phyloP scores from a whole-genome alignment of 352 stramenopile species.

The Phytophthora nicotianae region DNA sequence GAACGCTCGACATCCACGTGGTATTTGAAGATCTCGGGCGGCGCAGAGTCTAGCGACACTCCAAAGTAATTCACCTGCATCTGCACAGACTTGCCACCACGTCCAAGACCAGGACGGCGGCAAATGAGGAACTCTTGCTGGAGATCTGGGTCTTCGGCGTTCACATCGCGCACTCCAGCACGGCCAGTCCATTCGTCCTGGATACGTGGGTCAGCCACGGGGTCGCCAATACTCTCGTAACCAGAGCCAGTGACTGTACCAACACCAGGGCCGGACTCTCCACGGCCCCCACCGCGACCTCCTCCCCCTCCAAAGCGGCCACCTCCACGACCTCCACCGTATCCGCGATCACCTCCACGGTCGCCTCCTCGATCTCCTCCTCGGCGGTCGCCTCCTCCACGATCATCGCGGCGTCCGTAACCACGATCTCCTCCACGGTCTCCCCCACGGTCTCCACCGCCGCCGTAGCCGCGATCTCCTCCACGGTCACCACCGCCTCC shows the following conservation, averaged over 20 bases:
- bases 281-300: constrained; percentile 35
- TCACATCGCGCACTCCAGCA: constrained; percentile 37
- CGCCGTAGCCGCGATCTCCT: constrained; percentile 18
- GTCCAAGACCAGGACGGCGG: constrained; percentile 43
- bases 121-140: constrained; percentile 53
- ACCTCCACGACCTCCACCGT: constrained; percentile 34
- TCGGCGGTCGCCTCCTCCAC: constrained; percentile 19
- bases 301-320: constrained; percentile 40
- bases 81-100: constrained; percentile 40
- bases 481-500: constrained; percentile 3
- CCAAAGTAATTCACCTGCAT: constrained; percentile 74
- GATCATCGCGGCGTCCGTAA: constrained; percentile 15
- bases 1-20: constrained; percentile 65
- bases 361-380: constrained; percentile 20
- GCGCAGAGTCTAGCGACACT: constrained; percentile 50
- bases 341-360: constrained; percentile 32
- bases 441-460: constrained; percentile 5
- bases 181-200: constrained; percentile 57
- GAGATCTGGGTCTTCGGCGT: constrained; percentile 48
- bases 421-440: constrained; percentile 19
- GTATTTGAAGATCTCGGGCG: constrained; percentile 76
- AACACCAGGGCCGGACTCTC: constrained; percentile 44
- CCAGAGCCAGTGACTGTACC: constrained; percentile 49
- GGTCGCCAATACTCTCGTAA: constrained; percentile 57
- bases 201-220: constrained; percentile 55